A percentile compares a stretch with the other conserved stretches of the same genome.
phyloP scores from a whole-genome alignment of 2,329 filamentous ascomycete genomes.

The Dothideomycetidae sp. region DNA sequence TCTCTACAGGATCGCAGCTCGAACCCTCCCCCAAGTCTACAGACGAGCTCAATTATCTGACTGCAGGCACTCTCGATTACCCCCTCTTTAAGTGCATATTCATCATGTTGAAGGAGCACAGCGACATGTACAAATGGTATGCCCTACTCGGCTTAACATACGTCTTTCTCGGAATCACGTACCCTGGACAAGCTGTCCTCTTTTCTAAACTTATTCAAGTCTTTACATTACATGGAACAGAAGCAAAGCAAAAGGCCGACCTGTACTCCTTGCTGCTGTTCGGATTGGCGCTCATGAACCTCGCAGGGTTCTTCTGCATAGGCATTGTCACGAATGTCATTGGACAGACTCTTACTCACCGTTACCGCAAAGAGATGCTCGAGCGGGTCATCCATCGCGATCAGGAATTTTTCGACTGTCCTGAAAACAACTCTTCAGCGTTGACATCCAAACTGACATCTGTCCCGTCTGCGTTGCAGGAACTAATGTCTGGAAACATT shows the following conservation, averaged over 20 bases:
- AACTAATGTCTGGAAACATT: constrained; percentile 32
- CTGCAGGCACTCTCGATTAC: constrained; percentile 18
- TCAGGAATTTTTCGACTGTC: constrained; percentile 26
- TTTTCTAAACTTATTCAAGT: constrained; percentile 36
- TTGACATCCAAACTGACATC: constrained; percentile 34
- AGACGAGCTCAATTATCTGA: background rate
- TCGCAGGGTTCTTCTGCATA: constrained; percentile 31
- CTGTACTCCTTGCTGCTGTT: constrained; percentile 45
- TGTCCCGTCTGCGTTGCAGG: constrained; percentile 36
- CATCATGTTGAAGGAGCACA: constrained; percentile 25
- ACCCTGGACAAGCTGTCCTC: constrained; percentile 35
- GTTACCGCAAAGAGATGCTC: constrained; percentile 24
- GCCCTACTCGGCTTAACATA: constrained; percentile 16
- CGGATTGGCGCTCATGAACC: constrained; percentile 35
- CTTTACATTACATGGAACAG: constrained; percentile 29
- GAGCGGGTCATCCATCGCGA: constrained; percentile 19
- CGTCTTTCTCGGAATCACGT: constrained; percentile 25
- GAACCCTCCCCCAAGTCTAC: no score
- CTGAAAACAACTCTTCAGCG: constrained; percentile 35
- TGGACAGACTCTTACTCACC: constrained; percentile 28
- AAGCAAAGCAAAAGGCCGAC: constrained; percentile 29
- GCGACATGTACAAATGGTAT: constrained; percentile 26
- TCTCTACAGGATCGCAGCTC: no score
- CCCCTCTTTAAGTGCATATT: constrained; percentile 23
- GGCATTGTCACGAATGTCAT: constrained; percentile 33